phyloP scores from a whole-genome alignment of 441 rosid species.

The Corymbia citriodora region DNA sequence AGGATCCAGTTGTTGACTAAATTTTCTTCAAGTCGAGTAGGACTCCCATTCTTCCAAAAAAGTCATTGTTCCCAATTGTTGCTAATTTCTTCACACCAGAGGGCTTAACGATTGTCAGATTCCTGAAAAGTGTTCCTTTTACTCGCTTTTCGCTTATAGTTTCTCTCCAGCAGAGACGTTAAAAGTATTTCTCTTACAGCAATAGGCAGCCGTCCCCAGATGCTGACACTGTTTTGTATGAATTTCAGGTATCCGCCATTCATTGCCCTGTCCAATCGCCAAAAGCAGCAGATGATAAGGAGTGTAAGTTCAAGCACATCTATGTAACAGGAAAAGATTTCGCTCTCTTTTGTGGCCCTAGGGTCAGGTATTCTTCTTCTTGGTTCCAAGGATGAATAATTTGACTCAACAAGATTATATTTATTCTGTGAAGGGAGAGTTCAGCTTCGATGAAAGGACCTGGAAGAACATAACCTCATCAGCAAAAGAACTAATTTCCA shows the following conservation, averaged over 20 bases:
- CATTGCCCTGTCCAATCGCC: conserved; percentile 55
- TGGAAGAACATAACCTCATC: conserved; percentile 65
- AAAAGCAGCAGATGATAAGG: conserved; percentile 65
- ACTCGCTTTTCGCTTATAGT: neutral
- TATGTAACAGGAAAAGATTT: neutral
- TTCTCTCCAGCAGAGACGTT: neutral
- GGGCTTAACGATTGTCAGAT: neutral
- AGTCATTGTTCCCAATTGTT: neutral
- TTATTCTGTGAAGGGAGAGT: conserved; percentile 43
- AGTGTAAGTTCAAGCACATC: conserved; percentile 4
- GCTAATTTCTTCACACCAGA: neutral
- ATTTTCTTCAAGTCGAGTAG: neutral
- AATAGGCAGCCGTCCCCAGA: neutral
- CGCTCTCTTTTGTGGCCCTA: neutral
- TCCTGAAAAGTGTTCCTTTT: neutral
- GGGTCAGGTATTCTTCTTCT: neutral
- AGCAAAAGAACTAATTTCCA: conserved; percentile 52
- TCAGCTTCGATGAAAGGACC: conserved; percentile 54
- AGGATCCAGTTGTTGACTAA: neutral
- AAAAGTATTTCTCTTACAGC: neutral
- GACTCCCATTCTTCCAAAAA: neutral
- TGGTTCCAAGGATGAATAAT: neutral
- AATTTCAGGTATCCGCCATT: conserved; percentile 64
- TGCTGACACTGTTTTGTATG: neutral
- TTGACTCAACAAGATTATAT: neutral